Evolutionary conservation across 768 basidiomycete species (phyloP), one percentile per base, ranked within the genome.

Genomic region (Calocybe indica): DNA sequence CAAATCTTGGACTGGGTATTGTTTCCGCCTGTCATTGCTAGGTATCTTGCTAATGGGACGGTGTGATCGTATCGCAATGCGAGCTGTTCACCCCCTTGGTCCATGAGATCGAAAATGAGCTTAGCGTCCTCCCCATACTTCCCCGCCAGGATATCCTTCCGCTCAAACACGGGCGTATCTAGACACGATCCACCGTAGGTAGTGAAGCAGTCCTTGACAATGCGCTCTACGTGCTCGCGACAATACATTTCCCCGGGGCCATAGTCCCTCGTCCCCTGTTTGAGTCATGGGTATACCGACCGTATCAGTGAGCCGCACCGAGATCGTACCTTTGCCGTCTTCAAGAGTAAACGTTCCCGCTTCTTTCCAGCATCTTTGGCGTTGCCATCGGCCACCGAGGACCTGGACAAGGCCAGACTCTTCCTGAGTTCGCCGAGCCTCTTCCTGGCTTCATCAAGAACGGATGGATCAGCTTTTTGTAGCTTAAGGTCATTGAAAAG

Each of bases 41-140:
- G 73, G 65, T 92, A 94, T 31, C 96, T 75, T 14, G 95, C 96
- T 37, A 99, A 84, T 5, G 96, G 96, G 22, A 98, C 95, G 15
- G 95, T 99, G 60, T 98, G 85, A 62, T 99, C 95, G 60, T 98
- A 98, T 46, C 96, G 74, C 56, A 99, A 68, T 8, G 92, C 90
- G 44, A 97, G 84, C 59, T 98, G 81, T 65, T 99, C 96, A 5
- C 96, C 96, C 2, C 96, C 95, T 60, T 99, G 95, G 66, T 98
- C 96, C 75, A 85, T 83, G 42, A 99, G 77, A 66, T 98, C 96
- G 62, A 96, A 98, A 51, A 99, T 98, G 55, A 98, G 82, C 64
- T 98, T 99, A 35, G 83, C 78, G 61, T 98, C 96, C 65, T 99
- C 96, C 45, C 96, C 96, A 56, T 98, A 96, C 68, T 99, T 99